A percentile compares a stretch with the other conserved stretches of the same genome.
Conservation (phyloP, 768 basidiomycete genomes). For the Lactarius akahatsu region DNA sequence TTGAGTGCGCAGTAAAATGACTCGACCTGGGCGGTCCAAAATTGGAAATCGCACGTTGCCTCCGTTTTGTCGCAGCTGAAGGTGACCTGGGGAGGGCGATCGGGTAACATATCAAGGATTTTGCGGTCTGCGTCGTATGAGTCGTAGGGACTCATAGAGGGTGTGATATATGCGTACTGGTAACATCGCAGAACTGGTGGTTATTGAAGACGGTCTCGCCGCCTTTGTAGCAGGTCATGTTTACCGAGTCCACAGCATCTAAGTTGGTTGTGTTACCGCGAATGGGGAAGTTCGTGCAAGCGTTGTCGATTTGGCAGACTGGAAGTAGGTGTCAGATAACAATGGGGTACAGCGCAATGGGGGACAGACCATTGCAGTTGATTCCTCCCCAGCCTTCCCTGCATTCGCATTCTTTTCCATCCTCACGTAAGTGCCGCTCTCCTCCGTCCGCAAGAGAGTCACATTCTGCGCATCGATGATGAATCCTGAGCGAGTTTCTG, state of each 20-base stretch:
- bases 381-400: conserved; percentile 95
- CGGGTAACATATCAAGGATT: conserved; percentile 91
- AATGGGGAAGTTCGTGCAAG: conserved; percentile 80
- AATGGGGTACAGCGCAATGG: not conserved
- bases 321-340: conserved; percentile 12
- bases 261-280: conserved; percentile 41
- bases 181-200: conserved; percentile 98
- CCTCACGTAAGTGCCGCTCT: conserved; percentile 75
- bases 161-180: conserved; percentile 58
- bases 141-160: conserved; percentile 5
- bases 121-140: conserved; percentile 68
- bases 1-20: conserved; percentile 93
- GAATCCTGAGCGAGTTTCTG: not conserved
- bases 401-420: conserved; percentile 78
- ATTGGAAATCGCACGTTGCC: conserved; percentile 87
- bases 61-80: conserved; percentile 78
- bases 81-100: conserved; percentile 91
- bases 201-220: conserved; percentile 94
- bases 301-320: conserved; percentile 85
- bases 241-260: conserved; percentile 44
- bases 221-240: conserved; percentile 93
- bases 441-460: conserved; percentile 92
- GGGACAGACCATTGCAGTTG: conserved; percentile 87
- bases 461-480: conserved; percentile 58
- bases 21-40: conserved; percentile 94